Conservation (phyloP, 1,284 basidiomycete genomes). For the Neolentinus lepideus region DNA sequence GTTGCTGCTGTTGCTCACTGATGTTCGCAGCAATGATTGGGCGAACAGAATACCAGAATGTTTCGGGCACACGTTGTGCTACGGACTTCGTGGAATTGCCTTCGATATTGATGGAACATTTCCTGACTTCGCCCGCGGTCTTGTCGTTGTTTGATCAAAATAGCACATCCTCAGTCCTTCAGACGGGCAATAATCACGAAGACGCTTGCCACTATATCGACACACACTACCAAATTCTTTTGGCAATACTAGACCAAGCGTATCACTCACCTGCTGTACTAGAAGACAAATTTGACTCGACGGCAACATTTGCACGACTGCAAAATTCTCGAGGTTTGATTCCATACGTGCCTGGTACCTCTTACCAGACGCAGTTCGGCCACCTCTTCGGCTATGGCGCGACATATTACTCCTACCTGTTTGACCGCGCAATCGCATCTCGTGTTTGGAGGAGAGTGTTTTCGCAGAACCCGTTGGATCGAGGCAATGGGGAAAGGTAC, state of each 20-base stretch:
- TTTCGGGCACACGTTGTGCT: constrained; percentile 96
- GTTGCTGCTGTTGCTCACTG: constrained; percentile 3
- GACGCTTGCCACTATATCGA: constrained; percentile 76
- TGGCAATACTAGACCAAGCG: constrained; percentile 84
- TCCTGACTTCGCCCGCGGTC: constrained; percentile 80
- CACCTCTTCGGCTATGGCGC: constrained; percentile 96
- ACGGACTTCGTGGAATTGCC: constrained; percentile 98
- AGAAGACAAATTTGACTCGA: constrained; percentile 62
- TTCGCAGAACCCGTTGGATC: constrained; percentile 49
- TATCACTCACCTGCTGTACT: constrained; percentile 77
- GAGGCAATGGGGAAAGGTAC: constrained; percentile 70
- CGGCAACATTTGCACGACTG: constrained; percentile 54
- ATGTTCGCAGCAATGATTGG: constrained; percentile 85
- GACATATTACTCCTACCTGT: constrained; percentile 96
- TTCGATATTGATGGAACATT: constrained; percentile 98
- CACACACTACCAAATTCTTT: constrained; percentile 87
- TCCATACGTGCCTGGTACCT: constrained; percentile 75
- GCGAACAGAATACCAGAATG: constrained; percentile 95
- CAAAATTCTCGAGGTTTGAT: constrained; percentile 72
- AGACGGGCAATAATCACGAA: constrained; percentile 52
- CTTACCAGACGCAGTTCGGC: constrained; percentile 93
- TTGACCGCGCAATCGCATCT: constrained; percentile 93
- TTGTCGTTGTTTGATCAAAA: constrained; percentile 69
- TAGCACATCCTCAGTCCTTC: constrained; percentile 32
- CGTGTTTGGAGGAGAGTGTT: constrained; percentile 85